Conservation (phyloP, 768 basidiomycete species). For the Kwoniella europaea region DNA sequence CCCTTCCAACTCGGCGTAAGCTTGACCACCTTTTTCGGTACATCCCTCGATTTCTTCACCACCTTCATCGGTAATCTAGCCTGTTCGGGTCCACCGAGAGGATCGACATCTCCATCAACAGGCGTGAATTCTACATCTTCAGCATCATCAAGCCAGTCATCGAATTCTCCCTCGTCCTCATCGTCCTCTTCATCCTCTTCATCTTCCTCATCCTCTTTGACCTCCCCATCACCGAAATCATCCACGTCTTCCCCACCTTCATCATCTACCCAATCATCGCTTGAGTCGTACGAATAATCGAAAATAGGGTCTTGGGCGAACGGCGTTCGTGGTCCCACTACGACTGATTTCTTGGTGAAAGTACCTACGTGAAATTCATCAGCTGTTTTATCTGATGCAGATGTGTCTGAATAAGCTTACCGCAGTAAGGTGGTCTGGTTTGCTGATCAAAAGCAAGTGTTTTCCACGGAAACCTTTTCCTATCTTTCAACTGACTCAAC, state of each 20-base stretch:
- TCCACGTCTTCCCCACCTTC: conserved; percentile 65
- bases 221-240: conserved; percentile 69
- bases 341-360: conserved; percentile 79
- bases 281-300: conserved; percentile 93
- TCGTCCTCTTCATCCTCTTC: conserved; percentile 71
- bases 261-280: conserved; percentile 95
- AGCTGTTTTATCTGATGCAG: too few species aligned
- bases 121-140: conserved; percentile 64
- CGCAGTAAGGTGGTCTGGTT: conserved; percentile 86
- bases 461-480: conserved; percentile 72
- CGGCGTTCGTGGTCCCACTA: conserved; percentile 81
- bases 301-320: conserved; percentile 77
- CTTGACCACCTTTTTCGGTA: conserved; percentile 71
- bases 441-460: conserved; percentile 82
- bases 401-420: conserved; percentile 56
- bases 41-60: conserved; percentile 42
- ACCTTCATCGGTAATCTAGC: conserved; percentile 37
- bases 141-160: conserved; percentile 78
- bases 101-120: conserved; percentile 19
- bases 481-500: conserved; percentile 68
- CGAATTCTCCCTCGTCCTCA: conserved; percentile 70
- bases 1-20: conserved; percentile 82
- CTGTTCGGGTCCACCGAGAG: conserved; percentile 18
- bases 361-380: conserved; percentile 62
- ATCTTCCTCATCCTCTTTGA: conserved; percentile 50